Evolutionary conservation across 345 rosid genomes (phyloP), one percentile per base, ranked within the genome.

Genomic region (Litchi chinensis): DNA sequence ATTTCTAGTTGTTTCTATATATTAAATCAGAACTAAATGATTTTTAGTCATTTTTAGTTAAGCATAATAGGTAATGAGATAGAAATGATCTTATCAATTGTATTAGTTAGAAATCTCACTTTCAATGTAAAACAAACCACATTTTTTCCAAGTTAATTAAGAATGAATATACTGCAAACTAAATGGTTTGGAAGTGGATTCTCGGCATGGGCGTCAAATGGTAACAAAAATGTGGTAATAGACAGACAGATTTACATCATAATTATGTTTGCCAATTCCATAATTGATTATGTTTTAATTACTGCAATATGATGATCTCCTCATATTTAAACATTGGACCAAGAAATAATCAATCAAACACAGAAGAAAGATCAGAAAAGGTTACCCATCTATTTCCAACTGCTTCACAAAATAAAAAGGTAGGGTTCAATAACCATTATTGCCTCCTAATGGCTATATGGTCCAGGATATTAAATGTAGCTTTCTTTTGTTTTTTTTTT

Each of bases 31-130:
- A 60, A 60, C 28, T 7, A 2, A 60, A 60, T 60, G 19, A 60
- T 60, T 60, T 68, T 72, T 56, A 77, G 76, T 43, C 50, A 77
- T 60, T 67, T 50, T 32, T 68, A 24, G 41, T 56, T 19, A 43
- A 15, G 16, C 7, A 56, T 67, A 21, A 16, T 19, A 19, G 52
- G 65, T 60, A n/a, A 60, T 60, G 13, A 54, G 59, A n/a, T 59
- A 60, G 2, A 5, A 54, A 13, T 15, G 18, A 54, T 54, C 60
- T 54, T 46, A 60, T 9, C 65, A 54, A 54, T 54, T 18, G 16
- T 6, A 60, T 6, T 21, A 21, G 28, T 60, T 60, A 54, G 8
- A 54, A 16, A 5, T 54, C 59, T 54, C 59, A 54, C n/a, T 54
- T 15, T 11, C 18, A 54, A 54, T 16, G 8, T 54, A 54, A 15